These are phyloP conservation scores for Solanum infundibuliforme DNA, from an alignment of 257 asterid species.

Conservation along the genomic window DNA sequence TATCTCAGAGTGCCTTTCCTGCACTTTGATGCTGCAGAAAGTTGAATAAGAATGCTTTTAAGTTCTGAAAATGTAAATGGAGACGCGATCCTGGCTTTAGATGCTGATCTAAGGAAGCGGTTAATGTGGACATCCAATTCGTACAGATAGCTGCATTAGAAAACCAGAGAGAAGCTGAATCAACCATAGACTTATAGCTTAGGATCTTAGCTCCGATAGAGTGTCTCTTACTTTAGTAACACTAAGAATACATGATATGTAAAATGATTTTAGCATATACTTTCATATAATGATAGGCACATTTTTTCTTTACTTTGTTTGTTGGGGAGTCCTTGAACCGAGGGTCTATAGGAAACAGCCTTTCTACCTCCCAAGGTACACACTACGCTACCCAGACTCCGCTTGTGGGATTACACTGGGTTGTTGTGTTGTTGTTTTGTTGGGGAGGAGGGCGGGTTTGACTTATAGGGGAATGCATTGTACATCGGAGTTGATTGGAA, in stretches of 20 bases:
- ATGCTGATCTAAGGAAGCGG: conserved; percentile 73
- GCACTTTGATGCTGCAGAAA: conserved; percentile 55
- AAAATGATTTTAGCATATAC: neutral
- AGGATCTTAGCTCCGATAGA: neutral
- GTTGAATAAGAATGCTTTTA: conserved; percentile 68
- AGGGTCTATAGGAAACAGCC: neutral
- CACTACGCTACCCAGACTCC: neutral
- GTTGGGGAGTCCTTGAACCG: neutral
- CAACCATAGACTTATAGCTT: neutral
- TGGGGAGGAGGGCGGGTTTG: neutral
- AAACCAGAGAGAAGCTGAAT: neutral
- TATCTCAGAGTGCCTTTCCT: conserved; percentile 61
- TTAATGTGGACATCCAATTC: conserved; percentile 69
- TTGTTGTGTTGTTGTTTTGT: neutral
- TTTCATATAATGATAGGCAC: neutral
- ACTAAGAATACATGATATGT: neutral
- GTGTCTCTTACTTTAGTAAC: neutral
- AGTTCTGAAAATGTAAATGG: conserved; percentile 53
- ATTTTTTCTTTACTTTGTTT: neutral
- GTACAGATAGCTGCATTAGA: conserved; percentile 41
- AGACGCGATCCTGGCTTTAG: conserved; percentile 47
- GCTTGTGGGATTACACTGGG: neutral
- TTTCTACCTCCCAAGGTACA: neutral
- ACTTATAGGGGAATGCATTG: neutral
- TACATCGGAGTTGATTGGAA: neutral